Conservation (phyloP, 106 monocot genomes). For the Posidonia australis region DNA sequence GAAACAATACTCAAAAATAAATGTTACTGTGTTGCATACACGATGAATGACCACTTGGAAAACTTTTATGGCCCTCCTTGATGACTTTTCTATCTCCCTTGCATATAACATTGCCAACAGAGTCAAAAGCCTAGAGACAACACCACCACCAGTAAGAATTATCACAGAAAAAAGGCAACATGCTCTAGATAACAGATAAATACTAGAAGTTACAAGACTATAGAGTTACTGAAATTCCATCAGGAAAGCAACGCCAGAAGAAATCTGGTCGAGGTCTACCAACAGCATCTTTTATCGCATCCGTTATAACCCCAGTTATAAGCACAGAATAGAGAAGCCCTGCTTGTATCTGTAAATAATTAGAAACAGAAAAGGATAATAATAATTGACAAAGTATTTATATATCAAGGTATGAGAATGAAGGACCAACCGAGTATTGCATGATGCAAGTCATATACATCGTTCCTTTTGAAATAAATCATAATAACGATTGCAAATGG, state of each 20-base stretch:
- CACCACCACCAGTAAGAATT: conserved; percentile 1
- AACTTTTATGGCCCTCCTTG: conserved; percentile 26
- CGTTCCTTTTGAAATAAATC: conserved; percentile 44
- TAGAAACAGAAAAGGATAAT: not conserved
- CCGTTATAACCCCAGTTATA: conserved; percentile 56
- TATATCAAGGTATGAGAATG: no score
- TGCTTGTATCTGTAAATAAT: conserved; percentile 6
- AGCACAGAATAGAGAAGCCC: conserved; percentile 56
- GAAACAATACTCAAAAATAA: not conserved
- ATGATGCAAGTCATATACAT: conserved; percentile 77
- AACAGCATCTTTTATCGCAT: conserved; percentile 64
- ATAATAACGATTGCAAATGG: conserved; percentile 29
- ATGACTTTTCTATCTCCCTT: conserved; percentile 13
- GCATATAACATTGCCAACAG: conserved; percentile 19
- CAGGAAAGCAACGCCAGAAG: conserved; percentile 75
- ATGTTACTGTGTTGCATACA: conserved; percentile 7
- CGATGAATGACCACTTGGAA: conserved; percentile 26
- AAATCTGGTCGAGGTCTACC: conserved; percentile 68
- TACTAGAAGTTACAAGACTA: no score
- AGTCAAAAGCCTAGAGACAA: conserved; percentile 4
- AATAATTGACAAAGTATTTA: no score
- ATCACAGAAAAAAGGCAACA: not conserved
- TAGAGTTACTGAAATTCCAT: conserved; percentile 41
- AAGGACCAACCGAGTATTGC: conserved; percentile 44
- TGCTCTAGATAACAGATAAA: no score